Conservation (phyloP, 1,284 basidiomycete genomes). For the Naganishia albida region DNA sequence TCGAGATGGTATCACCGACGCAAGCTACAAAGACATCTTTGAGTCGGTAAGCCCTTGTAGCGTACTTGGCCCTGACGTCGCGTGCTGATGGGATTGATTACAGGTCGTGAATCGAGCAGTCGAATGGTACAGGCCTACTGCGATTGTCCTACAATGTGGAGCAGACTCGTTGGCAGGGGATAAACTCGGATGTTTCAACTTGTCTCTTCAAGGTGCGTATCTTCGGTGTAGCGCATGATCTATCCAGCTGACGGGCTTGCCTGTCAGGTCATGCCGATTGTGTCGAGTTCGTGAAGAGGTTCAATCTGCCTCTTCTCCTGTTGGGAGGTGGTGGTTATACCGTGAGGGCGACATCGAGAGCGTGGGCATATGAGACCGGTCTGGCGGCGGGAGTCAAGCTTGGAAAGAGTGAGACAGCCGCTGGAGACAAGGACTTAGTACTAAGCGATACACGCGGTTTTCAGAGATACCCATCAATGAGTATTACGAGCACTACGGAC, state of each 20-base stretch:
- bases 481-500: slow-evolving; percentile 99
- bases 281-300: slow-evolving; percentile 94
- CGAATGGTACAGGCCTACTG: slow-evolving; percentile 92
- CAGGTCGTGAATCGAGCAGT: slow-evolving; percentile 93
- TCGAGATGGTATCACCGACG: slow-evolving; percentile 93
- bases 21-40: slow-evolving; percentile 92
- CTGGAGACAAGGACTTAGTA: slow-evolving; percentile 28
- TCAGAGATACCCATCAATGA: slow-evolving; percentile 93
- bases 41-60: slow-evolving; percentile 70
- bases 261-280: slow-evolving; percentile 84
- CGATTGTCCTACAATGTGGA: slow-evolving; percentile 96
- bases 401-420: slow-evolving; percentile 64
- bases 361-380: slow-evolving; percentile 98
- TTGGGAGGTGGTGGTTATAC: slow-evolving; percentile 98
- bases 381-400: slow-evolving; percentile 94
- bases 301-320: slow-evolving; percentile 87
- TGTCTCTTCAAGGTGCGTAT: slow-evolving; percentile 84
- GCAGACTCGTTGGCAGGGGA: slow-evolving; percentile 98
- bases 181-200: slow-evolving; percentile 91
- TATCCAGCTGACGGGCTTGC: neutral
- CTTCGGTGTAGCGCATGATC: neutral
- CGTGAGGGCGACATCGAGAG: slow-evolving; percentile 93
- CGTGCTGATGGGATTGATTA: too few species aligned
- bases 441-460: slow-evolving; percentile 4
- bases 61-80: too few species aligned